These are phyloP conservation scores for Salix caprea DNA, from an alignment of 345 rosid species.

Conservation along the genomic window DNA sequence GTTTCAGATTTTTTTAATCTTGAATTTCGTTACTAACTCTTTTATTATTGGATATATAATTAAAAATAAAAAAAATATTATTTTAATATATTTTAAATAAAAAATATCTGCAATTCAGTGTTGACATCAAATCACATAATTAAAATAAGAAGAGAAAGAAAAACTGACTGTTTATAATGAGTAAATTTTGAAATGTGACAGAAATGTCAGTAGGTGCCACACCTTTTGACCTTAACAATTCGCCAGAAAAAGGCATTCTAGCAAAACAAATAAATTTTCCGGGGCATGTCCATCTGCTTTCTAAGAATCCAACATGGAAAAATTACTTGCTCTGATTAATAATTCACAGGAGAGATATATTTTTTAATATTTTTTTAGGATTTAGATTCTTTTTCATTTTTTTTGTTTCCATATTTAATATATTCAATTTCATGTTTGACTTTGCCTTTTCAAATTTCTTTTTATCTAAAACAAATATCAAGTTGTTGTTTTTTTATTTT, in stretches of 20 bases:
- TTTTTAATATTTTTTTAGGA: background rate
- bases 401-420: background rate
- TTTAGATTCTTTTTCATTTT: background rate
- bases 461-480: no score
- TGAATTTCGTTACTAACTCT: background rate
- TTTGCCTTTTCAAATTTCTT: background rate
- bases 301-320: slow-evolving; percentile 2
- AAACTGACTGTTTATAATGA: background rate
- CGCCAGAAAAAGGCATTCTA: slow-evolving; percentile 40
- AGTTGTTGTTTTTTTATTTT: no score
- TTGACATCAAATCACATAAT: background rate
- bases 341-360: background rate
- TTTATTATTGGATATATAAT: no score
- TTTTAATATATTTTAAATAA: no score
- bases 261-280: background rate
- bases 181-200: background rate
- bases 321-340: background rate
- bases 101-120: no score
- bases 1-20: background rate
- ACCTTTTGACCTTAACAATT: slow-evolving; percentile 42
- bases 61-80: no score
- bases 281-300: slow-evolving; percentile 1
- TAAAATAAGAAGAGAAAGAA: background rate
- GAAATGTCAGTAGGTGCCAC: slow-evolving; percentile 35
- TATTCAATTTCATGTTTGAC: background rate